These are phyloP conservation scores for Magnaporthiopsis incrustans DNA, from an alignment of 2,329 filamentous ascomycete genomes.

Conservation along the genomic window DNA sequence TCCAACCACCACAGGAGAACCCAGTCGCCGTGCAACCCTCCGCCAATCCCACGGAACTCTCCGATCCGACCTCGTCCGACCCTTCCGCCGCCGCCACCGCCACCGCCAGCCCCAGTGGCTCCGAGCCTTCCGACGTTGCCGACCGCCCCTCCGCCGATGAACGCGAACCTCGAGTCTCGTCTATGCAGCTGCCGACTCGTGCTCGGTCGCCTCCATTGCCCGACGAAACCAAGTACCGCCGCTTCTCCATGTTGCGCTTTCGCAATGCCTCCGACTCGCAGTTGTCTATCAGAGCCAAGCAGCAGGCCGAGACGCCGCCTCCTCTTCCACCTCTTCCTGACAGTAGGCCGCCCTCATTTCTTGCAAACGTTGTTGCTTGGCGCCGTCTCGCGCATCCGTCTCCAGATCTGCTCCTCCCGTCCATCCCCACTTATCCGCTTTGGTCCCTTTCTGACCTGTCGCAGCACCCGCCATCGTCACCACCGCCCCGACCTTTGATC, in stretches of 20 bases:
- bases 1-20: conserved; percentile 11
- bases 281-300: conserved; percentile 66
- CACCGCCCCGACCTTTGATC: conserved; percentile 72
- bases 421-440: conserved; percentile 12
- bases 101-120: conserved; percentile 16
- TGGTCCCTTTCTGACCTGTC: conserved; percentile 17
- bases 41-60: conserved; percentile 9
- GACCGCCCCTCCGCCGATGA: conserved; percentile 19
- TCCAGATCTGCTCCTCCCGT: not conserved
- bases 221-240: conserved; percentile 49
- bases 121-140: conserved; percentile 22
- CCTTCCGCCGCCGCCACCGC: conserved; percentile 16
- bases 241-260: conserved; percentile 69
- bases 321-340: conserved; percentile 38
- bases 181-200: conserved; percentile 21
- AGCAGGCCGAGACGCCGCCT: conserved; percentile 51
- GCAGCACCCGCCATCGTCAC: conserved; percentile 74
- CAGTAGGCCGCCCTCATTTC: not conserved
- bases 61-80: conserved; percentile 13
- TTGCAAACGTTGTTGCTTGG: not conserved
- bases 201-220: conserved; percentile 43
- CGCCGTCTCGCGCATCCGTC: not conserved
- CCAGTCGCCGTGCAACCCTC: not conserved
- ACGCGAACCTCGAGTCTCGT: conserved; percentile 15
- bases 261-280: conserved; percentile 92